A percentile compares a stretch with the other conserved stretches of the same genome.
Evolutionary conservation across 257 asterid genomes (phyloP).

Genomic region (Coffea eugenioides): DNA sequence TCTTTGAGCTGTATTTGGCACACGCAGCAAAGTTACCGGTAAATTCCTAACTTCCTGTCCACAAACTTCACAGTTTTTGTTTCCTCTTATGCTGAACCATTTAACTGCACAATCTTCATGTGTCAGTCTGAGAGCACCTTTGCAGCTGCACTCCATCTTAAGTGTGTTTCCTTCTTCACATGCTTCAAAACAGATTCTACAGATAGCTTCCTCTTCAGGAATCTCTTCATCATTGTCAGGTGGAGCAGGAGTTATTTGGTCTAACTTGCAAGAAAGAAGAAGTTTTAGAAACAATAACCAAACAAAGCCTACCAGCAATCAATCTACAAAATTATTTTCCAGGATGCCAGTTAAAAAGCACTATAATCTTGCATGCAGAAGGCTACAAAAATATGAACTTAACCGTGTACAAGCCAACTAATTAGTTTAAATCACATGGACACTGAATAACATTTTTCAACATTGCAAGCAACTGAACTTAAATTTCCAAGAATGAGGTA

Average conservation of each 20-base stretch:
- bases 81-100: conserved; percentile 80
- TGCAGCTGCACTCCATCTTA: conserved; percentile 90
- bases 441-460: not conserved
- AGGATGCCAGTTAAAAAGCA: not conserved
- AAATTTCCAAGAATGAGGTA: not conserved
- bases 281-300: not conserved
- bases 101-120: conserved; percentile 86
- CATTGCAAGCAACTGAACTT: not conserved
- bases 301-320: not conserved
- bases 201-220: conserved; percentile 95
- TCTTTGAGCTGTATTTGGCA: conserved; percentile 38
- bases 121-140: conserved; percentile 76
- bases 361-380: not conserved
- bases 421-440: not conserved
- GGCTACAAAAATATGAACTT: not conserved
- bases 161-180: conserved; percentile 77
- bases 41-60: conserved; percentile 74
- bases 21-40: conserved; percentile 81
- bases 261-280: conserved; percentile 30
- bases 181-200: conserved; percentile 85
- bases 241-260: conserved; percentile 60
- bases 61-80: conserved; percentile 73
- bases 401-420: not conserved
- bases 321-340: not conserved
- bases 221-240: conserved; percentile 76